phyloP scores from a whole-genome alignment of 208 protist species.

The Giardia duodenalis region DNA sequence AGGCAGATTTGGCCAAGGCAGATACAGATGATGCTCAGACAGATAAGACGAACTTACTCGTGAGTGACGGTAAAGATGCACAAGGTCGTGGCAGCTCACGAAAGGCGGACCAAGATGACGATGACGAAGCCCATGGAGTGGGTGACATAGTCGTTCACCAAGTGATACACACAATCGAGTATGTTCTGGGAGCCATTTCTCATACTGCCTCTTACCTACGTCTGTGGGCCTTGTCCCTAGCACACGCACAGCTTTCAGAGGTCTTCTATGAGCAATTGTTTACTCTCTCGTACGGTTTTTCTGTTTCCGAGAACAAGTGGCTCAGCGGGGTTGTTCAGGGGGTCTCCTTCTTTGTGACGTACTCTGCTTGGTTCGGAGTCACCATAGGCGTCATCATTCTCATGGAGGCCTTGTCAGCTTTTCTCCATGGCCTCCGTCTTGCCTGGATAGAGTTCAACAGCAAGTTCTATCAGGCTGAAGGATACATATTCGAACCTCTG shows the following conservation, averaged over 20 bases:
- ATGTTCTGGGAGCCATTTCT: constrained; percentile 86
- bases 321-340: background rate
- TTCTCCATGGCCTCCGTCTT: constrained; percentile 91
- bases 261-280: constrained; percentile 43
- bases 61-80: background rate
- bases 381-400: constrained; percentile 83
- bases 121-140: constrained; percentile 52
- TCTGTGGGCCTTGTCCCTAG: constrained; percentile 97
- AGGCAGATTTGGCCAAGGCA: background rate
- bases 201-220: constrained; percentile 98
- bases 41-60: background rate
- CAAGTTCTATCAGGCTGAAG: constrained; percentile 42
- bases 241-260: constrained; percentile 64
- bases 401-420: constrained; percentile 94
- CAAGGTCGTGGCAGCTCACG: background rate
- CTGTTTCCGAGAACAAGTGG: background rate
- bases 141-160: constrained; percentile 82
- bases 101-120: background rate
- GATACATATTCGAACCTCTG: constrained; percentile 29
- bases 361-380: constrained; percentile 70
- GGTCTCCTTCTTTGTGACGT: constrained; percentile 62
- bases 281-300: background rate
- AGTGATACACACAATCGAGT: constrained; percentile 98
- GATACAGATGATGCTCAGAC: background rate
- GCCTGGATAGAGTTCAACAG: constrained; percentile 55